These are phyloP conservation scores for Sicyos baderoa DNA, from an alignment of 306 rosid genomes.

Conservation along the genomic window DNA sequence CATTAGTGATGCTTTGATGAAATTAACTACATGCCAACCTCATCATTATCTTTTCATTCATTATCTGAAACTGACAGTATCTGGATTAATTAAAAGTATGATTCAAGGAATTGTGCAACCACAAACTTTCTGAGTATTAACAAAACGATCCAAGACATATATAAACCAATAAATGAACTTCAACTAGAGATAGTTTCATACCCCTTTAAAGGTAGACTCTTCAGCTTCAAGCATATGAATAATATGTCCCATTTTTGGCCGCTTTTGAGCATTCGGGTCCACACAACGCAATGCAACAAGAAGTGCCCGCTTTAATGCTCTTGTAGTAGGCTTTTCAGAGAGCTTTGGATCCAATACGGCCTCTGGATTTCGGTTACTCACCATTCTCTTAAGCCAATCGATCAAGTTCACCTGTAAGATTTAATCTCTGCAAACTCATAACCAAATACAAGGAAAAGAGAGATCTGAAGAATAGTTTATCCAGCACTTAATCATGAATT, in stretches of 20 bases:
- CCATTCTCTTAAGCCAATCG: slow-evolving; percentile 92
- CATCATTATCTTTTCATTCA: neutral
- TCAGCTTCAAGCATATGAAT: slow-evolving; percentile 95
- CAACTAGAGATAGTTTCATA: slow-evolving; percentile 30
- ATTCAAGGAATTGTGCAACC: slow-evolving; percentile 9
- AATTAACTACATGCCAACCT: neutral
- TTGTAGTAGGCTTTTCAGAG: slow-evolving; percentile 60
- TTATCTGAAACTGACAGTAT: neutral
- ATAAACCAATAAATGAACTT: slow-evolving; percentile 18
- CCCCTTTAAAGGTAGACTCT: slow-evolving; percentile 63
- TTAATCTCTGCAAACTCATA: slow-evolving; percentile 14
- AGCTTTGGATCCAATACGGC: slow-evolving; percentile 77
- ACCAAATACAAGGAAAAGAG: slow-evolving; percentile 13
- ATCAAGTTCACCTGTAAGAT: slow-evolving; percentile 65
- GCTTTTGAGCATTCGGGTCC: slow-evolving; percentile 69
- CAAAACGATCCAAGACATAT: neutral
- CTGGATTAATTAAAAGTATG: neutral
- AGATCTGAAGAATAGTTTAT: neutral
- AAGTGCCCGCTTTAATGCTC: slow-evolving; percentile 74
- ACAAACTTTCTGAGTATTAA: neutral
- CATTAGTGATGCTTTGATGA: neutral
- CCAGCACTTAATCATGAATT: neutral
- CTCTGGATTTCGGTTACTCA: slow-evolving; percentile 61
- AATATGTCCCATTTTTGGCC: slow-evolving; percentile 84
- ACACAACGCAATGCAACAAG: slow-evolving; percentile 83